Base-by-base conservation (phyloP, 345 rosid genomes). In the Gossypium rotundifolium region DNA sequence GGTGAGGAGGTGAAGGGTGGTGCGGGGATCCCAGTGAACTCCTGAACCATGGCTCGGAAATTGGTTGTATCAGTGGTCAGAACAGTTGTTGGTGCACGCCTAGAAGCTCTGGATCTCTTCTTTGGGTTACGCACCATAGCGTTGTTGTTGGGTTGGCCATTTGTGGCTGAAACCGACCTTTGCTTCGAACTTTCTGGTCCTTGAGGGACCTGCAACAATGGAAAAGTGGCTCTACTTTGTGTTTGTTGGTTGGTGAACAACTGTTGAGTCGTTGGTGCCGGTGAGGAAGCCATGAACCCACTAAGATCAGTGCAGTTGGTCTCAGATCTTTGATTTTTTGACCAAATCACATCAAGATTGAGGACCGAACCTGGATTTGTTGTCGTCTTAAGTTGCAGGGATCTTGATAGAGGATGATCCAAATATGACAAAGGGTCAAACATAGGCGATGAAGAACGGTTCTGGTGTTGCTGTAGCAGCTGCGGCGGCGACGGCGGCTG, bases 31-130 rank as follows among this genome's bases (percentile, higher is more conserved):
- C 97, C 98, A 18, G 98, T 94, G 77, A 94, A 94, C 70, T 94
- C 98, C 77, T 94, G 98, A 77, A 94, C 98, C 97, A 94, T 94
- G 60, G 97, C 95, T 78, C 97, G 83, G 88, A 94, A 94, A 76
- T 94, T 94, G 49, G 90, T 76, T 63, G 97, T 94, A 75, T 94
- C 97, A 54, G 98, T 94, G 11, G 90, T 92, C 79, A 94, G 73
- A 65, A 94, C 91, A 40, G 98, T 94, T 2, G 98, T 94, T 10
- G 98, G 98, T 65, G 97, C 98, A 78, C 97, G 85, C 84, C 97
- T 80, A 0, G 98, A 90, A 42, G 98, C 97, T 78, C 98, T 82
- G 4, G 97, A 84, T 73, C 98, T 85, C 84, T 94, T 94, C 87
- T 92, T 94, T 59, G 96, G 87, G 70, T 90, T 92, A 55, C 91